Conservation (phyloP, 108 stramenopile species). For the Cyclotella sp. region DNA sequence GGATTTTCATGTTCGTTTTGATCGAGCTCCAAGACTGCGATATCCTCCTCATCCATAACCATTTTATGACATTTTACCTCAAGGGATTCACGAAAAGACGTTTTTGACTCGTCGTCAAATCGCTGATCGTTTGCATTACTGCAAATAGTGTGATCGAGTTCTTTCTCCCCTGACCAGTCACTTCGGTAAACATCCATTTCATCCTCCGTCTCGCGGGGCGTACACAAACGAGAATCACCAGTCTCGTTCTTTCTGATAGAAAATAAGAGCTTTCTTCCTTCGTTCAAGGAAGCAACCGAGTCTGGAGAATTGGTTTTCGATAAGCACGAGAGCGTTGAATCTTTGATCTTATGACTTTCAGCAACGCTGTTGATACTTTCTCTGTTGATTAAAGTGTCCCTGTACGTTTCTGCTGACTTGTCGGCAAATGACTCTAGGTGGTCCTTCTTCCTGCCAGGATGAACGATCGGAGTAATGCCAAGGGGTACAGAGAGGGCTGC, state of each 20-base stretch:
- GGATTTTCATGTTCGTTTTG: neutral
- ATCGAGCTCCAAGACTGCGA: neutral
- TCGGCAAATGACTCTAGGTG: neutral
- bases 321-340: conserved; percentile 6
- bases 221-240: neutral
- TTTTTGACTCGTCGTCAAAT: neutral
- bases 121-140: neutral
- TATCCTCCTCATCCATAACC: conserved; percentile 8
- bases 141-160: neutral
- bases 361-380: neutral
- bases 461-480: conserved; percentile 8
- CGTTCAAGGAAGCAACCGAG: conserved; percentile 29
- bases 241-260: neutral
- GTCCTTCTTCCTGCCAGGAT: neutral
- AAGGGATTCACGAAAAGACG: neutral
- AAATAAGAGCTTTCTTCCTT: conserved; percentile 18
- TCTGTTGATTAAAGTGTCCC: neutral
- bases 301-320: conserved; percentile 30
- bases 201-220: neutral
- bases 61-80: too few species aligned
- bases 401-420: neutral
- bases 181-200: neutral
- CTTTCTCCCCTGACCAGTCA: neutral
- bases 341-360: neutral
- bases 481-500: neutral